Base-by-base conservation (phyloP, 805 yeast genomes). In the Saccharomycopsis sp. region DNA sequence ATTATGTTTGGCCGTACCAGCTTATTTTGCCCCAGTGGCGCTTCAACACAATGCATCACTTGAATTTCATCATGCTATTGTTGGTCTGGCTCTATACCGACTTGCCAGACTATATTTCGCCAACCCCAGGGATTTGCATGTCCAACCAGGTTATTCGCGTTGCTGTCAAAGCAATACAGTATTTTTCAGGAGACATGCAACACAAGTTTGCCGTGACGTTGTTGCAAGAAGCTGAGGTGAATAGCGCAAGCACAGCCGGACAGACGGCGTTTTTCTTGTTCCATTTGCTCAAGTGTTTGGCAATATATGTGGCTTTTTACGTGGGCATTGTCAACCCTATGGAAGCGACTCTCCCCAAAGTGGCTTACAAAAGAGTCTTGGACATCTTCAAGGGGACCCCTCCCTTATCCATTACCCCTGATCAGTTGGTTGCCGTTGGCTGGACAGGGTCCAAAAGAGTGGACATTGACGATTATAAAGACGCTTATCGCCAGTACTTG, bases 361-460 rank as follows among this genome's bases (percentile, higher is more conserved):
- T 40, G 21, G 23, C 40, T 13, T 7, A 15, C 21, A 19, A 13
- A 9, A 55, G 30, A 55, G 57, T 40, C 41, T 30, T 30, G 17
- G 10, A 16, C 34, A 15, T 16, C n/a, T 30, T 30, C 13, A 10
- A 10, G 15, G 19, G 15, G 9, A 30, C 9, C 2, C 15, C 34
- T 16, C 10, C 34, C 10, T 13, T 2, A 9, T 52, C 55, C 10
- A 50, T 66, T 54, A 48, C 56, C 3, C 50, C 49, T 6, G 52
- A 58, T 18, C 65, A 71, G 44, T 69, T 88, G 52, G 50, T 76
- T 25, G 60, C 61, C 3, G 63, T 88, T 50, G 97, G 97, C 36
- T 92, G 97, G 97, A 86, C 96, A n/a, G 95, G 96, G 40, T 71
- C 92, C 18, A 80, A 78, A 59, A 77, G 78, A 51, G 80, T 80